A percentile compares a stretch with the other conserved stretches of the same genome.
Evolutionary conservation across 2,329 filamentous ascomycete genomes (phyloP).

Genomic region (Emericellopsis atlantica): DNA sequence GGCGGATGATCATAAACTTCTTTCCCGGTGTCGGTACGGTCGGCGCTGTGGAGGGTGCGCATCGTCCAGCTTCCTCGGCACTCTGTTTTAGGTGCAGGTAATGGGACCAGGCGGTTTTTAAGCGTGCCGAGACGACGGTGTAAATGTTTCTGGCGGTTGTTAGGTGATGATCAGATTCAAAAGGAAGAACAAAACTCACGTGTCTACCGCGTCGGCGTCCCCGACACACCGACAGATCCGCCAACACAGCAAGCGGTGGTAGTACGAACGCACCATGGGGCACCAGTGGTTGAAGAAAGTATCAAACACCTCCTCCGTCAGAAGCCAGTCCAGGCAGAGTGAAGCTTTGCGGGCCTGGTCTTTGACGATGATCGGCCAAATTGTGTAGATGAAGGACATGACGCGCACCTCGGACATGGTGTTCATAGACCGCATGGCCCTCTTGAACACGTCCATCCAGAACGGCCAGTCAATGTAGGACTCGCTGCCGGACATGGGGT

Average conservation of each 20-base stretch:
- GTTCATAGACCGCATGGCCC: slow-evolving; percentile 73
- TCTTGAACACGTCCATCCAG: slow-evolving; percentile 70
- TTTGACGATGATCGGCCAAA: slow-evolving; percentile 62
- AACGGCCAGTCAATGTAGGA: slow-evolving; percentile 63
- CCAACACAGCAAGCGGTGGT: slow-evolving; percentile 85
- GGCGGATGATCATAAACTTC: slow-evolving; percentile 78
- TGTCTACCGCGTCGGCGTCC: slow-evolving; percentile 48
- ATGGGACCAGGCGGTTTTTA: slow-evolving; percentile 65
- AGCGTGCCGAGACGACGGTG: slow-evolving; percentile 49
- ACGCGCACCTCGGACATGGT: slow-evolving; percentile 82
- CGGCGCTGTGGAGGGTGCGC: slow-evolving; percentile 64
- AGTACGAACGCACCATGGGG: slow-evolving; percentile 89
- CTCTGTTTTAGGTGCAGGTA: slow-evolving; percentile 63
- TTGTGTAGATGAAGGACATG: slow-evolving; percentile 66
- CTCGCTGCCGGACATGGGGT: slow-evolving; percentile 20
- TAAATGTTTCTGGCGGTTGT: slow-evolving; percentile 53
- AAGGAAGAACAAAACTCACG: slow-evolving; percentile 36
- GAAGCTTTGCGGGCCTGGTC: slow-evolving; percentile 55
- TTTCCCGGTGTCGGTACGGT: slow-evolving; percentile 76
- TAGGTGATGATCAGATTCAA: neutral
- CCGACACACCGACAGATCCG: slow-evolving; percentile 68
- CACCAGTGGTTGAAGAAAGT: slow-evolving; percentile 89
- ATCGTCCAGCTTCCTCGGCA: slow-evolving; percentile 40
- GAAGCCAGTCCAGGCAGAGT: slow-evolving; percentile 62
- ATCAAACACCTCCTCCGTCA: slow-evolving; percentile 64